Evolutionary conservation across 2,329 filamentous ascomycete genomes (phyloP).

Genomic region (Aspergillus sp.): DNA sequence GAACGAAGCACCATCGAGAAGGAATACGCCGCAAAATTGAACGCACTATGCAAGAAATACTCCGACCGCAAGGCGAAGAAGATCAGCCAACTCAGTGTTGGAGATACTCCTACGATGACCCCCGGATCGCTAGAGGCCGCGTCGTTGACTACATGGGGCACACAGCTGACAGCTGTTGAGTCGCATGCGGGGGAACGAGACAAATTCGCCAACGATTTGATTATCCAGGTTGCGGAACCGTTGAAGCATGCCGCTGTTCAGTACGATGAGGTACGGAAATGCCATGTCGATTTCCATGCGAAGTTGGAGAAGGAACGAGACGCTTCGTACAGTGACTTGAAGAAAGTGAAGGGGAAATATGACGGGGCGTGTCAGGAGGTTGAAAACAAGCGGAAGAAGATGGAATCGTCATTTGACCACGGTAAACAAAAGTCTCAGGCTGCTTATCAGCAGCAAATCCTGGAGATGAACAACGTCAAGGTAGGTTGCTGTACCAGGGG

Average conservation of each 20-base stretch:
- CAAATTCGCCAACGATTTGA: constrained; percentile 68
- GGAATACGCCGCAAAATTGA: constrained; percentile 87
- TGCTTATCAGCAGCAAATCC: constrained; percentile 83
- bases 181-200: constrained; percentile 84
- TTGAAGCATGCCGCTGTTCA: constrained; percentile 65
- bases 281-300: constrained; percentile 77
- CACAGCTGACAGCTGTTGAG: constrained; percentile 85
- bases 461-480: constrained; percentile 96
- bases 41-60: constrained; percentile 85
- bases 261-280: constrained; percentile 89
- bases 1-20: constrained; percentile 92
- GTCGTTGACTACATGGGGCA: constrained; percentile 93
- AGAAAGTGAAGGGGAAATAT: constrained; percentile 89
- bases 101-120: constrained; percentile 85
- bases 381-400: constrained; percentile 89
- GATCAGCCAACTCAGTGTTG: constrained; percentile 79
- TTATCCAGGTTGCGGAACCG: constrained; percentile 77
- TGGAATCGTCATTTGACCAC: constrained; percentile 81
- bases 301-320: constrained; percentile 90
- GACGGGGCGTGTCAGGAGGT: constrained; percentile 90
- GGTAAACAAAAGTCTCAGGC: constrained; percentile 81
- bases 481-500: constrained; percentile 11
- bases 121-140: constrained; percentile 94
- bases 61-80: constrained; percentile 95
- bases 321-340: constrained; percentile 70